Conservation (phyloP, 257 asterid genomes). For the Eucommia ulmoides region DNA sequence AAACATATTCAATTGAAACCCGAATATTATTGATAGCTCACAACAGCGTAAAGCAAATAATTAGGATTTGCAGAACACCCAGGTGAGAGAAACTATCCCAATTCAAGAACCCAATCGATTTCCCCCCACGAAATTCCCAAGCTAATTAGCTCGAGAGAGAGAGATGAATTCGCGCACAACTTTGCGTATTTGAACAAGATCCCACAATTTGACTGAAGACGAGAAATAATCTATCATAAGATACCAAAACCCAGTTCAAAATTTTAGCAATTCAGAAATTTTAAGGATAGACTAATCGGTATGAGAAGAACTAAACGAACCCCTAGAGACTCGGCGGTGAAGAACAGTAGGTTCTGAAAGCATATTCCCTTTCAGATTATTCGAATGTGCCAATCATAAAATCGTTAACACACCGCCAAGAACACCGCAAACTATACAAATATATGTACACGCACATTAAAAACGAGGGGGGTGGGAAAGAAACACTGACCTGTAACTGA, state of each 20-base stretch:
- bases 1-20: not conserved
- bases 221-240: too few species aligned
- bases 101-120: not conserved
- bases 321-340: conserved; percentile 38
- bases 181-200: too few species aligned
- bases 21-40: too few species aligned
- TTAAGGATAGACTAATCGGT: conserved; percentile 32
- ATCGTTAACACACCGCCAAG: too few species aligned
- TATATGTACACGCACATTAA: too few species aligned
- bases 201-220: too few species aligned
- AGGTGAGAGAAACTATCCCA: not conserved
- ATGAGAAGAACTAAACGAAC: conserved; percentile 37
- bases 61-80: not conserved
- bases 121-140: not conserved
- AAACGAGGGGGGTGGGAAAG: too few species aligned
- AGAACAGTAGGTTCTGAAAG: conserved; percentile 31
- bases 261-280: conserved; percentile 17
- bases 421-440: too few species aligned
- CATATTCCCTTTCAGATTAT: conserved; percentile 50
- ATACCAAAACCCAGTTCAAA: conserved; percentile 27
- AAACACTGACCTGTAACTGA: too few species aligned
- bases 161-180: not conserved
- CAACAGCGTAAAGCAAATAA: not conserved
- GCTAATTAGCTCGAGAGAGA: not conserved
- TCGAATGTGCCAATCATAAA: conserved; percentile 48